Conservation (phyloP, 345 rosid species). For the Rhodamnia argentea region DNA sequence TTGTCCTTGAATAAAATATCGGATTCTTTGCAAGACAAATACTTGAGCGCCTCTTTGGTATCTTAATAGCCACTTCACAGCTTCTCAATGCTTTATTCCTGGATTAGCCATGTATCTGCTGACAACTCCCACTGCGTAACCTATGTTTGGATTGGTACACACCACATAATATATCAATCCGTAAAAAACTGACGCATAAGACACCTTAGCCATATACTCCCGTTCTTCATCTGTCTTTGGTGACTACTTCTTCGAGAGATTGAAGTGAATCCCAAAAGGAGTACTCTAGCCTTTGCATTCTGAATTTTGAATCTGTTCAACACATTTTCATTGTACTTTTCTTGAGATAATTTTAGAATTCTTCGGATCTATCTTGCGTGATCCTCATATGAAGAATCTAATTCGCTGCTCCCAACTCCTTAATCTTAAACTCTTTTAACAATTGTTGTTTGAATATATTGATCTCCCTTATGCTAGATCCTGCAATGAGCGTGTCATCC, state of each 20-base stretch:
- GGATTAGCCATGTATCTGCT: neutral
- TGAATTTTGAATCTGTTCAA: neutral
- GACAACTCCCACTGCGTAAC: neutral
- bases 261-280: neutral
- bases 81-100: neutral
- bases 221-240: neutral
- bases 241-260: neutral
- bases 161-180: neutral
- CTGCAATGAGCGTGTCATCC: neutral
- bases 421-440: neutral
- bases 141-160: rapidly evolving
- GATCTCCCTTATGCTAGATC: neutral
- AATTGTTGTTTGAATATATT: neutral
- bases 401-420: neutral
- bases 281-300: neutral
- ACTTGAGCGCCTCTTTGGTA: neutral
- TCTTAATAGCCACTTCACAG: neutral
- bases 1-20: too few relatives aligned
- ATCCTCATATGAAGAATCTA: neutral
- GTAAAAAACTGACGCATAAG: neutral
- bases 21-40: too few relatives aligned
- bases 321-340: neutral
- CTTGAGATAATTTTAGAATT: neutral
- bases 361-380: neutral
- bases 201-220: neutral